These are phyloP conservation scores for Usnea hakonensis DNA, from an alignment of 495 filamentous ascomycete genomes.

Conservation along the genomic window DNA sequence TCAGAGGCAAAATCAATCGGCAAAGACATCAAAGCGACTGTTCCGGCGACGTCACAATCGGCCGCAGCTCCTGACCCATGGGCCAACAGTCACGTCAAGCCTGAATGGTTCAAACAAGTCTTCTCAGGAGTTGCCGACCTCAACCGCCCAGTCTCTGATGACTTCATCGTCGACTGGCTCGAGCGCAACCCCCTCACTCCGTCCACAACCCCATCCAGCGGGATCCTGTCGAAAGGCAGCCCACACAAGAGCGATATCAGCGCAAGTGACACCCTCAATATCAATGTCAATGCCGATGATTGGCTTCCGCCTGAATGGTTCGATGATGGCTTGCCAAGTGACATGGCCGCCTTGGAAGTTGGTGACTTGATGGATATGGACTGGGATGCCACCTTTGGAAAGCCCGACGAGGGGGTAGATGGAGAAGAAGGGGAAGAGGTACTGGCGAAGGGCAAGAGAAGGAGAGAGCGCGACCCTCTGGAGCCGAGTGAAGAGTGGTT, in stretches of 20 bases:
- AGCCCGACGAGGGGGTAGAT: conserved; percentile 30
- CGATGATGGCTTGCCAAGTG: conserved; percentile 14
- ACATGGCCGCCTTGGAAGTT: conserved; percentile 11
- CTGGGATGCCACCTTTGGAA: conserved; percentile 27
- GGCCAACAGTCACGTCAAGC: conserved; percentile 37
- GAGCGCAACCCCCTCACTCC: conserved; percentile 26
- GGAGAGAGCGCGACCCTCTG: conserved; percentile 20
- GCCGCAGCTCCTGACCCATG: conserved; percentile 32
- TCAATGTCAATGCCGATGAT: conserved; percentile 26
- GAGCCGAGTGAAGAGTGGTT: conserved; percentile 28
- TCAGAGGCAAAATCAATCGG: conserved; percentile 27
- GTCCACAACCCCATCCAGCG: conserved; percentile 9
- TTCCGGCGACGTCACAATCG: background rate
- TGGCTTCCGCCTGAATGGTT: conserved; percentile 34
- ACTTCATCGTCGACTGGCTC: conserved; percentile 37
- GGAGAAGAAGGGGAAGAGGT: conserved; percentile 28
- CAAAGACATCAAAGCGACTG: conserved; percentile 23
- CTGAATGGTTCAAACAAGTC: conserved; percentile 37
- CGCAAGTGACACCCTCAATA: conserved; percentile 22
- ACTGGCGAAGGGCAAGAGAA: conserved; percentile 23
- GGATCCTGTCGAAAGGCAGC: conserved; percentile 17
- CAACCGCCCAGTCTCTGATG: conserved; percentile 20
- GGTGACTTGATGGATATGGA: conserved; percentile 19
- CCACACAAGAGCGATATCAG: conserved; percentile 25
- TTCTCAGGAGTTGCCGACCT: conserved; percentile 31